Percentiles rank a stretch among this genome's conserved stretches.
These are phyloP conservation scores for Scedosporium minutisporum DNA, from an alignment of 2,329 filamentous ascomycete species.

Conservation along the genomic window DNA sequence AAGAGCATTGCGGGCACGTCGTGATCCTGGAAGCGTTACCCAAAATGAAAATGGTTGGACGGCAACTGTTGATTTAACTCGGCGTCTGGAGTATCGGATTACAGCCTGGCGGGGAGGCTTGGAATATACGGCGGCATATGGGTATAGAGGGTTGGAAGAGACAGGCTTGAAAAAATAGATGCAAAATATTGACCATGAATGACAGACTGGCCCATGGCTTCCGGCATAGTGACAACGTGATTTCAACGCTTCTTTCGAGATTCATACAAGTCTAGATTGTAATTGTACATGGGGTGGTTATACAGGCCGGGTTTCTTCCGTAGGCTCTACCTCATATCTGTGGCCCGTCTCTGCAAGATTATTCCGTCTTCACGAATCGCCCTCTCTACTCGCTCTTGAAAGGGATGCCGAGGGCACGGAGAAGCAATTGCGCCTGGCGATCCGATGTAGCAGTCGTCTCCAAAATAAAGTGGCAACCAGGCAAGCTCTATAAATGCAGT, in stretches of 20 bases:
- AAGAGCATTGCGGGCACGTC: constrained; percentile 7
- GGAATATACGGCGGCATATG: not conserved
- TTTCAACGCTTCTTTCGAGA: not conserved
- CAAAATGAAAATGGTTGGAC: not conserved
- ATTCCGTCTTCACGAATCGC: not conserved
- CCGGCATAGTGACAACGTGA: not conserved
- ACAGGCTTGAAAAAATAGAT: not conserved
- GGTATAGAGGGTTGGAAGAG: not conserved
- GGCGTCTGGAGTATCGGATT: constrained; percentile 8
- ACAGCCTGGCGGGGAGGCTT: not conserved
- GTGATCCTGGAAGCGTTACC: not conserved
- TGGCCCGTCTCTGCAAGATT: not conserved
- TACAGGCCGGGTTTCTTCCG: not conserved
- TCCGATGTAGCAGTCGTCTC: constrained; percentile 80
- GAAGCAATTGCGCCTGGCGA: constrained; percentile 69
- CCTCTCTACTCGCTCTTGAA: not conserved
- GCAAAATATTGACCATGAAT: not conserved
- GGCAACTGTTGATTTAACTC: not conserved
- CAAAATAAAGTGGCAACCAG: constrained; percentile 73
- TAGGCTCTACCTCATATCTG: not conserved
- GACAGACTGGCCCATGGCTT: not conserved
- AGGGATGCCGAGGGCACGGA: constrained; percentile 43
- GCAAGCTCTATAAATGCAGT: constrained; percentile 43
- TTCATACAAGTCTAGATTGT: constrained; percentile 2
- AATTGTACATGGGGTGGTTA: not conserved